Evolutionary conservation across 345 rosid genomes (phyloP), one percentile per base, ranked within the genome.

Genomic region (Nephelium lappaceum): DNA sequence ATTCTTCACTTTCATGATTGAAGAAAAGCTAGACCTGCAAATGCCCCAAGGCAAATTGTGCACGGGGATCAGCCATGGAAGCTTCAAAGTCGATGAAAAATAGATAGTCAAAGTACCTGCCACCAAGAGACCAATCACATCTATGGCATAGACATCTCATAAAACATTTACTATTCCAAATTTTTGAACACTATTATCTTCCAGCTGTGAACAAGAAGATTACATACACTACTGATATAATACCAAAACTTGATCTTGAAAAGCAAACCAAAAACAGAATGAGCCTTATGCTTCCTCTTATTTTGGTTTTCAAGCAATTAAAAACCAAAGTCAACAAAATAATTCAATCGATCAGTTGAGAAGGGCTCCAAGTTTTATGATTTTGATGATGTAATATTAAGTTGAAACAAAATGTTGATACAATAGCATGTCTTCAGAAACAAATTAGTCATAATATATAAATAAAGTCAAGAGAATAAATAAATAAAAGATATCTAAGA

Each of bases 81-180:
- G 99, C 98, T 83, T 93, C 95, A 75, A 96, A 91, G 74, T 96
- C 99, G 12, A 91, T 83, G 81, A 88, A 94, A 80, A 96, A 96
- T 21, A 96, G 89, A 86, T 94, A 94, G 86, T 96, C 98, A 49
- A 96, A 94, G 84, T 87, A 93, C 90, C 99, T 96, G 86, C 72
- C 72, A 76, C 67, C 76, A 83, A 83, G 45, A 84, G 69, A 80
- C 67, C 69, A 82, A 39, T 71, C 55, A 57, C 39, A 0, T 36
- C 0, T 15, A 8, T 11, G 19, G 41, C 7, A 71, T 49, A 31
- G 51, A 62, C 18, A 36, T 71, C 21, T 69, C 18, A 12, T n/a
- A 19, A 47, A 21, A 77, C 21, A 45, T 27, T 19, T 42, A 39
- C 38, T 24, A 38, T 39, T 39, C 65, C 51, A 36, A 55, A 36